Base-by-base conservation (phyloP, 2,329 filamentous ascomycete genomes). In the Hymenoscyphus linearis region DNA sequence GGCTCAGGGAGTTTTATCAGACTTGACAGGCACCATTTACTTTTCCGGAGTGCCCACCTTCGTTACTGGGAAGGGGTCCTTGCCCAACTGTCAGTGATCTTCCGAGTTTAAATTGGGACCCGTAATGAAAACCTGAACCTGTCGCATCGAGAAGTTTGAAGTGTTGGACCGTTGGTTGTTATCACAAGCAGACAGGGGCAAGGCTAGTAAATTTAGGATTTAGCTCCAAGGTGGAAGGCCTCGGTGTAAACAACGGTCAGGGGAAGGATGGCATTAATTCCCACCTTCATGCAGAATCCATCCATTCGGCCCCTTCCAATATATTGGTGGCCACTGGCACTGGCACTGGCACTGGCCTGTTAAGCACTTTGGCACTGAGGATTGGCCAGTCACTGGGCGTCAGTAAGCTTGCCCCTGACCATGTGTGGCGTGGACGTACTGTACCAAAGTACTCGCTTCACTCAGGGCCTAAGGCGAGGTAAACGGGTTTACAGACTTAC, bases 101-200 rank as follows among this genome's bases (percentile, higher is more conserved):
- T 50, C 44, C 44, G 18, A 50, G 44, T 50, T 50, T 50, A 50
- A 50, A 50, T 50, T 50, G 44, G 44, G 40, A 9, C 44, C 44
- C 18, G 44, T 25, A 50, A 50, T 50, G 22, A 50, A 50, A 50
- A 50, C 44, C n/a, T 50, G 44, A 50, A 50, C 44, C 44, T 50
- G 44, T 50, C 22, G 44, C 44, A 50, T 25, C 44, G 44, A 50
- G 18, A 22, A 50, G 44, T 50, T 50, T 50, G 44, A 50, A 50
- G 44, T 50, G 44, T 50, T 50, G 44, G n/a, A n/a, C n/a, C n/a
- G n/a, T n/a, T n/a, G n/a, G 37, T 44, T 44, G 44, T 50, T 50
- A 50, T 50, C 44, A 50, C 44, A 50, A 12, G 44, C 44, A 22
- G 22, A 22, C 44, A 50, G 44, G 44, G 44, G 44, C 44, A 13